These are phyloP conservation scores for Malus asiatica DNA, from an alignment of 306 rosid genomes.

Conservation along the genomic window DNA sequence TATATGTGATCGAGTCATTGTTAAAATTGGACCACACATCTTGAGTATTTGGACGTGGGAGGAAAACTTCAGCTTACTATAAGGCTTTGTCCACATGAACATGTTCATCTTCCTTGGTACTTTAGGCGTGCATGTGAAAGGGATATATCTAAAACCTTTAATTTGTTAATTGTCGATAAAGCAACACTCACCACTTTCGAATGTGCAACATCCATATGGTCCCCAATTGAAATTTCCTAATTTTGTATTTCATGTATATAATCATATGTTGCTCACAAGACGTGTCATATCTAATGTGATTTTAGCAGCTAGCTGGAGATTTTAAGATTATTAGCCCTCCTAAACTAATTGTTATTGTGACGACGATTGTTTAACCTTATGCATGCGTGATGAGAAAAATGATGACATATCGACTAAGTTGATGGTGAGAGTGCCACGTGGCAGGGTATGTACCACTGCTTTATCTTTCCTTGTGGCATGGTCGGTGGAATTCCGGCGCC, in stretches of 20 bases:
- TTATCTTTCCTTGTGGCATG: slow-evolving; percentile 62
- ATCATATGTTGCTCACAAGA: background rate
- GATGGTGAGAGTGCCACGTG: slow-evolving; percentile 59
- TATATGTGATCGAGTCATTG: background rate
- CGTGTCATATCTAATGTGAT: background rate
- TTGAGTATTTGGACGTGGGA: background rate
- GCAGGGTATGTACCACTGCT: slow-evolving; percentile 50
- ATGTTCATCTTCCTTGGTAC: slow-evolving; percentile 16
- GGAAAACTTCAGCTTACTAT: background rate
- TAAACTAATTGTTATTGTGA: background rate
- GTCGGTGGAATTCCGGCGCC: slow-evolving; percentile 90
- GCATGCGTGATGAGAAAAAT: slow-evolving; percentile 21
- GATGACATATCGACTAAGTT: background rate
- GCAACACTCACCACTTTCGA: slow-evolving; percentile 60
- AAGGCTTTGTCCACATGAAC: slow-evolving; percentile 16
- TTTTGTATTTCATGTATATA: background rate
- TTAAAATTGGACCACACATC: background rate
- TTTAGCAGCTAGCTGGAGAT: background rate
- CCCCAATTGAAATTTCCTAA: slow-evolving; percentile 3
- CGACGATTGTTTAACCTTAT: slow-evolving; percentile 17
- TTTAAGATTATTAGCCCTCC: background rate
- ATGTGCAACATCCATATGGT: slow-evolving; percentile 27
- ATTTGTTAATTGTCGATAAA: slow-evolving; percentile 68
- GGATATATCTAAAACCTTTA: slow-evolving; percentile 38
- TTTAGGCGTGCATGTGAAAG: slow-evolving; percentile 52